phyloP scores from a whole-genome alignment of 1,139 yeast genomes.

The Scheffersomyces insectosa region DNA sequence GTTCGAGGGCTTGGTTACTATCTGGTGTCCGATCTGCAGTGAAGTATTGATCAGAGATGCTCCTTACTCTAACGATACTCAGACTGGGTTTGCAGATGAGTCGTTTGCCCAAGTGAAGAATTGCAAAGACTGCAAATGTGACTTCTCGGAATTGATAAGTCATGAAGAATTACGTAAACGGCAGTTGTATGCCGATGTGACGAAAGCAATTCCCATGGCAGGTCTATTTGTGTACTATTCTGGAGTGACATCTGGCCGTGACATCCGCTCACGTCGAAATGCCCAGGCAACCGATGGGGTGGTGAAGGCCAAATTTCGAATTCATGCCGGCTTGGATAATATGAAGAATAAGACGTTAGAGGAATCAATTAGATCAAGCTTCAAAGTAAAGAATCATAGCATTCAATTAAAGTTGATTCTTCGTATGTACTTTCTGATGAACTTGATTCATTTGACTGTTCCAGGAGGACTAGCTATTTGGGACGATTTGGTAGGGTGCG shows the following conservation, averaged over 20 bases:
- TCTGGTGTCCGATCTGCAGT: constrained; percentile 22
- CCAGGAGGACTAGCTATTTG: constrained; percentile 14
- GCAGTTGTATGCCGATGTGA: constrained; percentile 23
- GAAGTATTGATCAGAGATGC: constrained; percentile 8
- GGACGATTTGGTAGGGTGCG: constrained; percentile 34
- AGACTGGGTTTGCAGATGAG: constrained; percentile 25
- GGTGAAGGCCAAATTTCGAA: constrained; percentile 4
- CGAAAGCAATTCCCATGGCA: constrained; percentile 10
- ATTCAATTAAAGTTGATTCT: constrained; percentile 6
- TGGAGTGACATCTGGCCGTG: constrained; percentile 5
- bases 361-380: neutral
- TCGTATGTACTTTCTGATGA: constrained; percentile 18
- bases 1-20: constrained; percentile 6
- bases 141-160: constrained; percentile 5
- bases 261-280: constrained; percentile 2
- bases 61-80: constrained; percentile 14
- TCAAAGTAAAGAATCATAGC: neutral
- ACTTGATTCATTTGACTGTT: constrained; percentile 21
- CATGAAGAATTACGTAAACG: constrained; percentile 22
- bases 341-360: constrained; percentile 1
- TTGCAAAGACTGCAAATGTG: constrained; percentile 7
- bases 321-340: neutral
- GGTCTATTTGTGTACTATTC: constrained; percentile 13
- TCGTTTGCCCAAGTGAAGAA: constrained; percentile 9
- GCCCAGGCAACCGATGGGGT: constrained; percentile 4